Evolutionary conservation across 1,139 yeast genomes (phyloP).

Genomic region (Diutina siamensis): DNA sequence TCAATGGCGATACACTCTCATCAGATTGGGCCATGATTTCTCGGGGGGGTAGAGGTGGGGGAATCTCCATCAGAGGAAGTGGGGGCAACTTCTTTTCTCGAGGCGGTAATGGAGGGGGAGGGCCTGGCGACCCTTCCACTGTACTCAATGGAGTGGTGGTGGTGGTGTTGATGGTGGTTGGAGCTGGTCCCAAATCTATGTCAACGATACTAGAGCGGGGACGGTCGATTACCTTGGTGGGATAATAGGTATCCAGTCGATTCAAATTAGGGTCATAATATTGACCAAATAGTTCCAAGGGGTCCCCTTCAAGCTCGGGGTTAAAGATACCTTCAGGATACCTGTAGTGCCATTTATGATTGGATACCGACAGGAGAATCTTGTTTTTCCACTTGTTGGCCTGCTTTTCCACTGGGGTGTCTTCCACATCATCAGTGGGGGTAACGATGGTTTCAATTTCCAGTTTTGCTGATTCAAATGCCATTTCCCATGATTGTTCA

Average conservation of each 20-base stretch:
- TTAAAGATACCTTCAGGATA: slow-evolving; percentile 21
- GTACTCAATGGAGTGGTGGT: too few relatives aligned
- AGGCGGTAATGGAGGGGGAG: slow-evolving; percentile 2
- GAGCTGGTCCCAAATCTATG: neutral
- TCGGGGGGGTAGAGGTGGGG: neutral
- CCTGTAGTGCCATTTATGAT: slow-evolving; percentile 17
- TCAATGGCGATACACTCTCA: neutral
- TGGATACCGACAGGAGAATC: slow-evolving; percentile 15
- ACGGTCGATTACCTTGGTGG: slow-evolving; percentile 14
- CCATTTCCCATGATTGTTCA: slow-evolving; percentile 23
- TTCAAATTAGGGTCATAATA: slow-evolving; percentile 20
- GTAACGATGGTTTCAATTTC: slow-evolving; percentile 28
- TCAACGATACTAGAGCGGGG: neutral
- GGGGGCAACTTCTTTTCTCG: neutral
- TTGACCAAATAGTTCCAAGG: slow-evolving; percentile 20
- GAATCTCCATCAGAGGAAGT: neutral
- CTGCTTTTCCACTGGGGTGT: slow-evolving; percentile 17
- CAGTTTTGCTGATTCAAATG: slow-evolving; percentile 19
- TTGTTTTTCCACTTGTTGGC: slow-evolving; percentile 20
- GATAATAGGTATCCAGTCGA: slow-evolving; percentile 21
- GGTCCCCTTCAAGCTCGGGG: slow-evolving; percentile 23
- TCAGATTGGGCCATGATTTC: neutral
- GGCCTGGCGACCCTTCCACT: too few relatives aligned
- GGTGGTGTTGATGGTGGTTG: neutral
- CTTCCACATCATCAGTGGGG: slow-evolving; percentile 19